Evolutionary conservation across 108 stramenopile species (phyloP), one percentile per base, ranked within the genome.

Genomic region (Cyclostephanos tholiformis): DNA sequence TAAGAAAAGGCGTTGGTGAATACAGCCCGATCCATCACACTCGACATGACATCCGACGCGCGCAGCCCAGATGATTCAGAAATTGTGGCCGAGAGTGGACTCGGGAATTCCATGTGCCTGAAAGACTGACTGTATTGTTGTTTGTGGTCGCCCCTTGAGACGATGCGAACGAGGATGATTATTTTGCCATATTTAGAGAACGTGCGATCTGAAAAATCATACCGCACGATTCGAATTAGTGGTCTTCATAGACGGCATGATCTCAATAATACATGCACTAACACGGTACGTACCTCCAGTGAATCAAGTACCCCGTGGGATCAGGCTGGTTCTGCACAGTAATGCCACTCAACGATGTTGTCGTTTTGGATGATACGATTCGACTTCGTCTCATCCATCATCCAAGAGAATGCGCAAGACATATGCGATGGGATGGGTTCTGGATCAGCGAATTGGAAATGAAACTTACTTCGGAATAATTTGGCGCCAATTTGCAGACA

Each of bases 61-160:
- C 36, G 56, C 69, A 82, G 6, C 17, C 14, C 39, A 75, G 51
- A 9, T n/a, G 41, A 57, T 17, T 63, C 62, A 20, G 74, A 65
- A 44, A 82, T 55, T 48, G 64, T 68, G 32, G 77, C 72, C 17
- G 65, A 67, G 8, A 83, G 66, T 11, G 82, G 76, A 58, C 72
- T 66, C 26, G 55, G 22, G 55, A 77, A 83, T 46, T 82, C 80
- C 48, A 26, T 50, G 2, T 71, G 80, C 13, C 80, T 62, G 69
- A 82, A 82, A 16, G 75, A 71, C 64, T 66, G 27, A 27, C 75
- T 82, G 64, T 82, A 82, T 4, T 51, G 66, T 51, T 76, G 75
- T 66, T 76, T 76, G 22, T 69, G 49, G 13, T 82, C 80, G 7
- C 80, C 80, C 39, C 80, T 82, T n/a, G n/a, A n/a, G 27, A 38